Evolutionary conservation across 805 yeast species (phyloP), one percentile per base, ranked within the genome.

Genomic region (Saturnispora quitensis): DNA sequence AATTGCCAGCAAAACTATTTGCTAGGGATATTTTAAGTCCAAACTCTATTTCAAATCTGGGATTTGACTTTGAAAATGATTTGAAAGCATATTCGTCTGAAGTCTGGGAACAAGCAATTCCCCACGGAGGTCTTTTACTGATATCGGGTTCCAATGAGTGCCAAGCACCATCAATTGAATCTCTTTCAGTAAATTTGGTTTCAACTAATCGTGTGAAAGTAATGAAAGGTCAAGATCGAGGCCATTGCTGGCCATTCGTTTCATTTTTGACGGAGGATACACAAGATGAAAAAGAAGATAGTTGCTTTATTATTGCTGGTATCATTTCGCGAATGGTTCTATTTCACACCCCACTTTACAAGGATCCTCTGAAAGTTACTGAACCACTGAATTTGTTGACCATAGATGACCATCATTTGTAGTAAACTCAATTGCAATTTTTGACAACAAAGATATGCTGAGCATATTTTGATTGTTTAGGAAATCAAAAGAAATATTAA

Each of bases 201-300:
- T 47, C 53, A 18, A 59, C 60, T 22, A 69, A 72, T 4, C 56
- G 63, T 18, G 61, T 73, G 10, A 67, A 68, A 47, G 57, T 69
- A 13, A 68, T 69, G 53, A 60, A 62, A 18, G 68, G 65, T 40
- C 58, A 57, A 3, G 63, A 67, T 31, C 70, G 67, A 50, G 59
- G 72, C 2, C 82, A 77, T 53, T 68, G 74, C 18, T 77, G 81
- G 81, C 80, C 79, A 8, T 60, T 77, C 28, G 53, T 72, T 5
- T 61, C 65, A 3, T 70, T 71, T 48, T 64, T 64, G 44, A 61
- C 74, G 3, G 80, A 75, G 46, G 68, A 73, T 44, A 61, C 65
- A 4, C 67, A 69, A 43, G 73, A 70, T 27, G 75, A 70, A 48
- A 70, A 76, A 51, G 74, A 72, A 48, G 71, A 65, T 31, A 73